These are phyloP conservation scores for Cornus controversa DNA, from an alignment of 148 eudicot genomes.

Conservation along the genomic window DNA sequence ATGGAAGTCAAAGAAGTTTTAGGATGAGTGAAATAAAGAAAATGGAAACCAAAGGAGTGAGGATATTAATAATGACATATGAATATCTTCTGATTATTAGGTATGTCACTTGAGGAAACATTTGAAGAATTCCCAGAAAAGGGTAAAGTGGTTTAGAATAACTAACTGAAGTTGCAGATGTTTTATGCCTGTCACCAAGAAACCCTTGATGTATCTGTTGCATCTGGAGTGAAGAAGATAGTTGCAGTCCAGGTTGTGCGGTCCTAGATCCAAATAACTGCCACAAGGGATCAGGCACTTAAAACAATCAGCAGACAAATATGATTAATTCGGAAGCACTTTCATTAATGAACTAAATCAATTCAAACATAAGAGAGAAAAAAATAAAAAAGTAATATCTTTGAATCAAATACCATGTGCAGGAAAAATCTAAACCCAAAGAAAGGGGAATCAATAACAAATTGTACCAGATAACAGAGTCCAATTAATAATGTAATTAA, in stretches of 20 bases:
- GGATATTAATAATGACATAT: neutral
- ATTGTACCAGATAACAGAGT: neutral
- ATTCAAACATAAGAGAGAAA: neutral
- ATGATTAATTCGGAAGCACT: neutral
- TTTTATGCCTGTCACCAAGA: constrained; percentile 4
- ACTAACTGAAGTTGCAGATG: neutral
- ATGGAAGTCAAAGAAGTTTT: neutral
- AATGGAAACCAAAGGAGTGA: neutral
- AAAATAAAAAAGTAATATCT: neutral
- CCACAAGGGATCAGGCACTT: neutral
- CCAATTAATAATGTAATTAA: neutral
- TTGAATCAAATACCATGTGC: neutral
- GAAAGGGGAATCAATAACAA: neutral
- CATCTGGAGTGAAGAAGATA: constrained; percentile 5
- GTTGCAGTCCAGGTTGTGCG: neutral
- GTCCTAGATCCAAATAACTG: constrained; percentile 4
- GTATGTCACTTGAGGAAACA: neutral
- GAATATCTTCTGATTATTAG: neutral
- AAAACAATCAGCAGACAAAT: neutral
- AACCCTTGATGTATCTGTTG: constrained; percentile 4
- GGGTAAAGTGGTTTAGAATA: constrained; percentile 1
- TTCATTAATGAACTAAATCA: neutral
- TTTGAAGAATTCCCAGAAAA: constrained; percentile 1
- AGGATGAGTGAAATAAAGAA: neutral
- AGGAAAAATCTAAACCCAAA: neutral